Evolutionary conservation across 1,284 basidiomycete genomes (phyloP).

Genomic region (Hemileia vastatrix): DNA sequence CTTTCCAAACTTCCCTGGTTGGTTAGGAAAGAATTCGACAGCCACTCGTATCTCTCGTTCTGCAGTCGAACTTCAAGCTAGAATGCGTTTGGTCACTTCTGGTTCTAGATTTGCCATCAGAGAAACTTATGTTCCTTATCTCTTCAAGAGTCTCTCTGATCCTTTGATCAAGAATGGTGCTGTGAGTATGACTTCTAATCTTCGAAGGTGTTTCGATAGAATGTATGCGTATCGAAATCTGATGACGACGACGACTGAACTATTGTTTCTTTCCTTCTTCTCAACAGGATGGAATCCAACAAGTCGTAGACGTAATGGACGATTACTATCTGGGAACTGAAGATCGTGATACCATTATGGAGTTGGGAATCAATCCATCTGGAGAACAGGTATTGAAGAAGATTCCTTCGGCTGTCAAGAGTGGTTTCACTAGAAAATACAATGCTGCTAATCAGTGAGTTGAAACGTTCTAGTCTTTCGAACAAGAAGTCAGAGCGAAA

Average conservation of each 20-base stretch:
- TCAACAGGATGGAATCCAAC: constrained; percentile 61
- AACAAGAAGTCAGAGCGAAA: neutral
- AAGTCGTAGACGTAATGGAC: constrained; percentile 80
- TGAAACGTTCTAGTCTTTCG: neutral
- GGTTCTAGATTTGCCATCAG: constrained; percentile 80
- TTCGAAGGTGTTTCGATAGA: no score
- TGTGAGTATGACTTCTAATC: neutral
- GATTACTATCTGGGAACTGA: constrained; percentile 85
- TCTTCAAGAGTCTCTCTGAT: constrained; percentile 66
- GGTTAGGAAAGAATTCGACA: constrained; percentile 95
- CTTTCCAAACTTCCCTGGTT: constrained; percentile 76
- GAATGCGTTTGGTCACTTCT: constrained; percentile 84
- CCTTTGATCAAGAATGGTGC: constrained; percentile 59
- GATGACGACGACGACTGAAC: no score
- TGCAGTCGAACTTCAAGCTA: constrained; percentile 82
- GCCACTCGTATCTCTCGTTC: constrained; percentile 68
- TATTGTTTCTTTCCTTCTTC: no score
- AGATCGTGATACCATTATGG: constrained; percentile 89
- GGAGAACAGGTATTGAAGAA: constrained; percentile 63
- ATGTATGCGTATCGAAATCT: no score
- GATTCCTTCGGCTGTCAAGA: constrained; percentile 69
- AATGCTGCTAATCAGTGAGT: constrained; percentile 29
- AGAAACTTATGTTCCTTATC: constrained; percentile 75
- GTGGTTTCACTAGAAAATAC: constrained; percentile 73
- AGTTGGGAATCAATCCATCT: no score